Evolutionary conservation across 257 asterid species (phyloP), one percentile per base, ranked within the genome.

Genomic region (Lithospermum erythrorhizon): DNA sequence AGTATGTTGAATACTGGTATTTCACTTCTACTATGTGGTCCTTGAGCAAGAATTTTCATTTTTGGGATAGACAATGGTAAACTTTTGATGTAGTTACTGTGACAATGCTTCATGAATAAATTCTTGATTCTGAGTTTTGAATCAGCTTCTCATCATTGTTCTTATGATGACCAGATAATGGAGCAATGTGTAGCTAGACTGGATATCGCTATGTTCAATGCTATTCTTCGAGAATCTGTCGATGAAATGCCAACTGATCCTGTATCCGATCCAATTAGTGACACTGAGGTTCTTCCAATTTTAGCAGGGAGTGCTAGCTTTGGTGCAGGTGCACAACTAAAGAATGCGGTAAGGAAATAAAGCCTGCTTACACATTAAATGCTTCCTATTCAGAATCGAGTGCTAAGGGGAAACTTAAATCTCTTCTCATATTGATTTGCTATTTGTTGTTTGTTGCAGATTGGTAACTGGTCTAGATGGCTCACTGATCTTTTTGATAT

Each of bases 391-490:
- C 11, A 53, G 16, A 53, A 53, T n/a, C 22, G 18, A 52, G 18
- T 7, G 5, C 25, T 3, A 53, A 53, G 23, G 7, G 55, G 63
- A 29, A 3, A 24, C 27, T n/a, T 17, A 7, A 41, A 9, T 55
- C 21, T 9, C 23, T 41, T 9, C 7, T 9, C 9, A 41, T 21
- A 54, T 21, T 24, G 29, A 30, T 59, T n/a, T 25, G 41, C 54
- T 59, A 2, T 61, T 48, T 32, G 41, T 25, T 55, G 41, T 52
- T 61, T 55, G 60, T 76, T 78, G 58, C 88, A 88, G 95, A 82
- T 89, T 29, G 96, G 96, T 66, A 82, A 83, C 59, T 89, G 96
- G 96, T 82, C 87, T 27, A 78, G 94, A 73, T 89, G 96, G 94
- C 83, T 89, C 17, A 75, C 87, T 24, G 88, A 86, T 73, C 81